These are phyloP conservation scores for Boletus austroedulis DNA, from an alignment of 1,284 basidiomycete species.

Conservation along the genomic window DNA sequence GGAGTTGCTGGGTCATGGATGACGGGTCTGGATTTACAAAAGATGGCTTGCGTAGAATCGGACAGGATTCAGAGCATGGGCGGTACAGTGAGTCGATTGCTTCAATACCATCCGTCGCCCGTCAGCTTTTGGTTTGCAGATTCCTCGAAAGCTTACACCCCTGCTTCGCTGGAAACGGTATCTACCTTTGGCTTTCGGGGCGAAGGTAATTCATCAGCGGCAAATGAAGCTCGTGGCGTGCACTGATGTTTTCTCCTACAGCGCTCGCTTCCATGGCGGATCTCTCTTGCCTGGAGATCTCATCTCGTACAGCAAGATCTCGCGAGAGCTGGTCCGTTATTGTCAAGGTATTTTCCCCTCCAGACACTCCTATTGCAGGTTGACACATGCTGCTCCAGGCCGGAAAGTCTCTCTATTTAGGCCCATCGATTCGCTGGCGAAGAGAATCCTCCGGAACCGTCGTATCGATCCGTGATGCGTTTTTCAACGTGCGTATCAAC, in stretches of 20 bases:
- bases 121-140: constrained; percentile 38
- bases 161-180: constrained; percentile 47
- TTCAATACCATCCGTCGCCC: not conserved
- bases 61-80: constrained; percentile 47
- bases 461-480: constrained; percentile 80
- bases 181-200: constrained; percentile 84
- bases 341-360: constrained; percentile 55
- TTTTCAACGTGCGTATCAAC: constrained; percentile 65
- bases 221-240: constrained; percentile 4
- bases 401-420: constrained; percentile 63
- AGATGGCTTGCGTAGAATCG: constrained; percentile 55
- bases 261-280: constrained; percentile 83
- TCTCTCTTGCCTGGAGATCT: constrained; percentile 72
- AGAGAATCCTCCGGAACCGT: constrained; percentile 72
- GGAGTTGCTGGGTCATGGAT: constrained; percentile 81
- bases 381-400: constrained; percentile 43
- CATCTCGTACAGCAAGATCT: constrained; percentile 60
- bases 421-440: constrained; percentile 69
- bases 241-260: constrained; percentile 32
- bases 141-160: constrained; percentile 68
- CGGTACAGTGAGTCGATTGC: constrained; percentile 59
- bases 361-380: not conserved
- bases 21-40: constrained; percentile 74
- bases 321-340: constrained; percentile 70
- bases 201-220: constrained; percentile 58